phyloP scores from a whole-genome alignment of 106 monocot species.

The Alisma plantagoaquatica region DNA sequence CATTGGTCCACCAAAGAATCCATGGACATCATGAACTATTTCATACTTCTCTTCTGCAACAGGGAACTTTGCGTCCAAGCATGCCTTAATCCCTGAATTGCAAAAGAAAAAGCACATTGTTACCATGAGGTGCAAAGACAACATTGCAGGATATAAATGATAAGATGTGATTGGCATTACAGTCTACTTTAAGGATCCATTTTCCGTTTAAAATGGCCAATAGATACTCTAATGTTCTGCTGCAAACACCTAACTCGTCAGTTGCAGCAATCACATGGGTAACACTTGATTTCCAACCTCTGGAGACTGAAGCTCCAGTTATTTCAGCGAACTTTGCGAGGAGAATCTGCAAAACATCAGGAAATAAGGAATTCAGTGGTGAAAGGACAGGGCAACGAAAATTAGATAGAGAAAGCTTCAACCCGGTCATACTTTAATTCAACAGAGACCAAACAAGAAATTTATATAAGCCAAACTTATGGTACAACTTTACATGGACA shows the following conservation, averaged over 20 bases:
- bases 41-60: constrained; percentile 62
- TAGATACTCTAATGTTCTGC: constrained; percentile 71
- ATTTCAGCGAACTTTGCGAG: constrained; percentile 29
- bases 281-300: constrained; percentile 42
- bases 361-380: neutral
- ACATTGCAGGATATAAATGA: neutral
- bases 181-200: constrained; percentile 64
- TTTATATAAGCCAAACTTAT: too few species aligned
- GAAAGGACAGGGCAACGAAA: too few species aligned
- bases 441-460: too few species aligned
- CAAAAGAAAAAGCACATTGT: too few species aligned
- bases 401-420: too few species aligned
- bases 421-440: too few species aligned
- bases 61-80: constrained; percentile 40
- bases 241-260: constrained; percentile 53
- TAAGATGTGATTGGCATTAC: constrained; percentile 23
- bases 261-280: constrained; percentile 79
- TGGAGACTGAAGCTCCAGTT: constrained; percentile 27
- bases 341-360: neutral
- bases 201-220: constrained; percentile 75
- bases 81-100: constrained; percentile 77
- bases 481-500: too few species aligned
- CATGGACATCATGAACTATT: constrained; percentile 64
- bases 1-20: constrained; percentile 59
- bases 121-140: too few species aligned